A percentile compares a stretch with the other conserved stretches of the same genome.
Conservation (phyloP, 257 asterid genomes). For the Anisodus tanguticus region DNA sequence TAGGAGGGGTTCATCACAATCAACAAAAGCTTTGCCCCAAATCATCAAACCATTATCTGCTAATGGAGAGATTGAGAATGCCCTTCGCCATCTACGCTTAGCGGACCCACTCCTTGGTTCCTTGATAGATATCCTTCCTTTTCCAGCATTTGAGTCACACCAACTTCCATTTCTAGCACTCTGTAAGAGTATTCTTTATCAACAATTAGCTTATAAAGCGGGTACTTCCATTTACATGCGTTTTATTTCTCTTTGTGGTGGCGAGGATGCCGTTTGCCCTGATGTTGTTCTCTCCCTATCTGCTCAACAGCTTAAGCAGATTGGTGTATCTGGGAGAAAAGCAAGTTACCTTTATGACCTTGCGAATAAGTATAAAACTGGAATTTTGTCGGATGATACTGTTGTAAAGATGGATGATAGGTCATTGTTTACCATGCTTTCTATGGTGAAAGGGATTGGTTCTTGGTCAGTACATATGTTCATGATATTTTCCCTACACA, state of each 20-base stretch:
- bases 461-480: conserved; percentile 99
- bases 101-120: conserved; percentile 65
- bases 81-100: conserved; percentile 63
- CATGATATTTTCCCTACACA: conserved; percentile 81
- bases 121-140: conserved; percentile 60
- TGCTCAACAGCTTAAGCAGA: conserved; percentile 78
- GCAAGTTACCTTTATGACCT: conserved; percentile 84
- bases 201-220: conserved; percentile 85
- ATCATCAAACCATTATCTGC: conserved; percentile 67
- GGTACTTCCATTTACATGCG: conserved; percentile 78
- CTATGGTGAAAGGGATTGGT: conserved; percentile 96
- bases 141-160: conserved; percentile 66
- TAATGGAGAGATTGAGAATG: conserved; percentile 64
- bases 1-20: neutral
- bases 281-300: conserved; percentile 72
- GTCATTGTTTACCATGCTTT: conserved; percentile 81
- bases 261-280: conserved; percentile 65
- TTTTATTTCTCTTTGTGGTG: conserved; percentile 76
- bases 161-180: conserved; percentile 75
- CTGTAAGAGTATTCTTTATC: conserved; percentile 76
- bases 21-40: conserved; percentile 57
- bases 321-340: conserved; percentile 87
- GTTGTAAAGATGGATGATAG: conserved; percentile 92
- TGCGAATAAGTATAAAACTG: conserved; percentile 72
- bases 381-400: conserved; percentile 75